phyloP scores from a whole-genome alignment of 2,329 filamentous ascomycete species.

The Harringtonia aguacate region DNA sequence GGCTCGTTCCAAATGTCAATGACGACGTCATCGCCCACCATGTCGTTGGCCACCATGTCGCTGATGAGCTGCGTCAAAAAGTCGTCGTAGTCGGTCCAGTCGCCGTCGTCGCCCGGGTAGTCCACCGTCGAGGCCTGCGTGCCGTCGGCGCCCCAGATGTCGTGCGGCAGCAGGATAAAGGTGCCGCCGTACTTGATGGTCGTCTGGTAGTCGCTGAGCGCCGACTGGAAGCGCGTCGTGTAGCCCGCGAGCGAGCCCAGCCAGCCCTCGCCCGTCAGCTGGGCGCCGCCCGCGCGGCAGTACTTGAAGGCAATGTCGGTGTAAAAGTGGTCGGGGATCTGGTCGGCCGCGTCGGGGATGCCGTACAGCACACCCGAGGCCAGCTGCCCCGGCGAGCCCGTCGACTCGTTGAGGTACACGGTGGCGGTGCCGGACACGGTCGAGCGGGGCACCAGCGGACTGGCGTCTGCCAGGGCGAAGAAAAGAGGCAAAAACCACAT shows the following conservation, averaged over 20 bases:
- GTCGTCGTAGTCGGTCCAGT: conserved; percentile 33
- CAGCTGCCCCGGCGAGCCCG: conserved; percentile 12
- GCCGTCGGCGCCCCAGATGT: conserved; percentile 37
- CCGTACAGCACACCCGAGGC: conserved; percentile 16
- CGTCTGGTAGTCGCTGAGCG: conserved; percentile 32
- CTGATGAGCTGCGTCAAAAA: conserved; percentile 27
- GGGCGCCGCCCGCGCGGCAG: conserved; percentile 13
- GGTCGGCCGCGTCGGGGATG: conserved; percentile 11
- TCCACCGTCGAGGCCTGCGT: conserved; percentile 21
- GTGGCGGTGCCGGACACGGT: conserved; percentile 9
- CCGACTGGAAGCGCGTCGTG: conserved; percentile 26
- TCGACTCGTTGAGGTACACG: conserved; percentile 11
- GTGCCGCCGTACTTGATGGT: conserved; percentile 27
- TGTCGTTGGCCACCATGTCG: conserved; percentile 24
- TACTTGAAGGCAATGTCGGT: conserved; percentile 15
- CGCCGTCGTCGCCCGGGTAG: conserved; percentile 37
- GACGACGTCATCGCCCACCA: conserved; percentile 25
- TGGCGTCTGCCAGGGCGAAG: no score
- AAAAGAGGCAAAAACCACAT: no score
- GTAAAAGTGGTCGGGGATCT: conserved; percentile 13
- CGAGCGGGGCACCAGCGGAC: no score
- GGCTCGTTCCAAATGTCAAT: conserved; percentile 46
- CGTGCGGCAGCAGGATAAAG: conserved; percentile 35
- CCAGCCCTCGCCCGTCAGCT: conserved; percentile 13
- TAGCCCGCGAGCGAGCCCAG: conserved; percentile 9